phyloP scores from a whole-genome alignment of 1,284 basidiomycete genomes.

The Mycena sp. region DNA sequence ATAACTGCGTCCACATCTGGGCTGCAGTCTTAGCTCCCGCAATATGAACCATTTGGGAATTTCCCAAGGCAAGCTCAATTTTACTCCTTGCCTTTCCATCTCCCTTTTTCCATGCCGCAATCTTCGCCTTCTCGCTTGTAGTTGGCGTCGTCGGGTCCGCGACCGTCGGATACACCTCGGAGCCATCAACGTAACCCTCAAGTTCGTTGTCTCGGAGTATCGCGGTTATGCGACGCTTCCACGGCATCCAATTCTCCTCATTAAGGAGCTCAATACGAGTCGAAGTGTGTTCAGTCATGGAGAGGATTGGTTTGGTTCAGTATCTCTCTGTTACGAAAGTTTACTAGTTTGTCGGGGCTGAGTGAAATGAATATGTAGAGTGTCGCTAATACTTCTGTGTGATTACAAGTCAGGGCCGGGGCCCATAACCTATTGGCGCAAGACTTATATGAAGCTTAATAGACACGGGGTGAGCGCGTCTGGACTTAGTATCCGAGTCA shows the following conservation, averaged over 20 bases:
- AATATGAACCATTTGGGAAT: slow-evolving; percentile 4
- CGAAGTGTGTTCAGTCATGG: background rate
- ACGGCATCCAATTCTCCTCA: too few species aligned
- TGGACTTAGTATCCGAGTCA: too few species aligned
- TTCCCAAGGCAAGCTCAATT: slow-evolving; percentile 3
- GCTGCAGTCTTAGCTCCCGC: background rate
- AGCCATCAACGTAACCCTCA: background rate
- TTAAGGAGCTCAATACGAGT: background rate
- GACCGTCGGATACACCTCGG: background rate
- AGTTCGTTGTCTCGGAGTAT: background rate
- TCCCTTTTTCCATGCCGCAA: background rate
- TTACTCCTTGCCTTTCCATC: slow-evolving; percentile 1
- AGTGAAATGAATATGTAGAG: background rate
- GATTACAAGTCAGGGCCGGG: background rate
- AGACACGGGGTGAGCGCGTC: too few species aligned
- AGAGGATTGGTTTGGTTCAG: too few species aligned
- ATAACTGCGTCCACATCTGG: background rate
- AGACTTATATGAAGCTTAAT: too few species aligned
- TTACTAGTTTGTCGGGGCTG: background rate
- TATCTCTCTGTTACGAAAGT: too few species aligned
- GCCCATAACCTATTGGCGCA: background rate
- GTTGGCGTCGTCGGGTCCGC: background rate
- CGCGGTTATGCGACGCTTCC: too few species aligned
- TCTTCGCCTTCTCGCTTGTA: background rate
- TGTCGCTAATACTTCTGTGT: background rate